Base-by-base conservation (phyloP, 768 basidiomycete species). In the Trametopsis cervina region DNA sequence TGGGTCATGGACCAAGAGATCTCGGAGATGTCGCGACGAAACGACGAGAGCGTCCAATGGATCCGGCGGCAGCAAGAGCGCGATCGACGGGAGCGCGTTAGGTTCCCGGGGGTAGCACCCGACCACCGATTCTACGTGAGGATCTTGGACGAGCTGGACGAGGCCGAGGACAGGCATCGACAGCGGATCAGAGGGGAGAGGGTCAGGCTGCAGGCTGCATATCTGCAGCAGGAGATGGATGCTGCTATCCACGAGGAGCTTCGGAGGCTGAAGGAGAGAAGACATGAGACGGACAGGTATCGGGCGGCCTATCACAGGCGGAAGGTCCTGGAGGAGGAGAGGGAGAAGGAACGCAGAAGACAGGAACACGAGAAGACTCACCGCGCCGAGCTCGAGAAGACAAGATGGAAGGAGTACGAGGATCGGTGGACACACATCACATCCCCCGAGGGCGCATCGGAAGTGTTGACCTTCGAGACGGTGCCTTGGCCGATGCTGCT, bases 401-500 rank as follows among this genome's bases (percentile, higher is more conserved):
- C 80, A 29, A 78, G 78, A 4, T 88, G 85, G 85, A 56, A 64
- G 40, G 62, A 56, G 42, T 85, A 90, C 65, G 85, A 90, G 63
- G 63, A 66, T 27, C 72, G 75, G 48, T 90, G 87, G 88, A 57
- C 65, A n/a, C 63, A 64, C 49, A 60, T 87, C 50, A 55, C 63
- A 23, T 58, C 64, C 6, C 37, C 39, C 12, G 41, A 41, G 33
- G 18, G 69, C 5, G 24, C 48, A 23, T 61, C 72, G 12, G 74
- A 73, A 40, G 54, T 63, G 18, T 67, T 89, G 39, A 64, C 66
- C 0, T 89, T 90, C 69, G 63, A 68, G 36, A 71, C 69, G 40
- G 77, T 87, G 41, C 88, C 88, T 9, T 91, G 88, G 89, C 87
- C 87, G 26, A 54, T 78, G 51, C 61, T 72, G 42, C 53, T 58